Base-by-base conservation (phyloP, 176 grass and related monocot species). In the Saccharum spontaneum region DNA sequence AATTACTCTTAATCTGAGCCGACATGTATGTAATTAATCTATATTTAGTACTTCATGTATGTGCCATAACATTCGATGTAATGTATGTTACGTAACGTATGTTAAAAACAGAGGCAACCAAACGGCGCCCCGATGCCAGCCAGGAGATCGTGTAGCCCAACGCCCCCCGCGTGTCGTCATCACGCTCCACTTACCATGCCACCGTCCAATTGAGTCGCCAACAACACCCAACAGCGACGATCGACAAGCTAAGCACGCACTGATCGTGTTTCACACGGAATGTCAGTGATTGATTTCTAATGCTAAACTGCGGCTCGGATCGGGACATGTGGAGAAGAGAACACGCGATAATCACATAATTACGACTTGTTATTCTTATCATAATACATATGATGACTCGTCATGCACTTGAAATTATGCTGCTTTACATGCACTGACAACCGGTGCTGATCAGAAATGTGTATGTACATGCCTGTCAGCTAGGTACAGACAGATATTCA, bases 381-480 rank as follows among this genome's bases (percentile, higher is more conserved):
- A 60, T 23, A 0, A n/a, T 60, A 23, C 8, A 3, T 2, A 49
- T 5, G 46, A 80, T 79, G 81, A 79, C 68, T 67, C n/a, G 28
- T 88, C 11, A 30, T 75, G 77, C 87, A 73, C 34, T 74, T 65
- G 24, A 12, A 1, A 15, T 4, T n/a, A n/a, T 13, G 26, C 16
- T 74, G 46, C 18, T 74, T 84, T 43, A 22, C 66, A 30, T 31
- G 61, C n/a, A 46, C 24, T 37, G 30, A 66, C 65, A 33, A 55
- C 6, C 6, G 46, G 34, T 54, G 87, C 67, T 79, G 81, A 84
- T 84, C 43, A 79, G 81, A 79, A 34, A 69, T 43, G 80, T 20
- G 31, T 49, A 36, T 40, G 70, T 75, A 75, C 81, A 46, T 30
- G 39, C 1, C 76, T 73, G 79, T 84, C 84, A 88, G 81, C 75